Percentiles rank a stretch among this genome's conserved stretches.
Conservation (phyloP, 2,329 filamentous ascomycete species). For the Biscogniauxia marginata region DNA sequence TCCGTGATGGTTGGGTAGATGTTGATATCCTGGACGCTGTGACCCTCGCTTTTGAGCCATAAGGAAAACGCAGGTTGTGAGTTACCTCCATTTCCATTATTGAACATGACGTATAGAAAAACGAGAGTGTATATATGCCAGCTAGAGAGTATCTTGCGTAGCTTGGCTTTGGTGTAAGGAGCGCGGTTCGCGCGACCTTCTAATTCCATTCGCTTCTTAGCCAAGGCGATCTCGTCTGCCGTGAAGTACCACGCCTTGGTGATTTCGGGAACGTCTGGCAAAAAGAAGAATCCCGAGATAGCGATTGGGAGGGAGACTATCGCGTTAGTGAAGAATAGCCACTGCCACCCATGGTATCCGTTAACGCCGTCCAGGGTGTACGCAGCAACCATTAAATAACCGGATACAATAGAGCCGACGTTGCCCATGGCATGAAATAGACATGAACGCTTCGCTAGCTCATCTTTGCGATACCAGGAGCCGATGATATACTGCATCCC, state of each 20-base stretch:
- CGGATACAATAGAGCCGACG: conserved; percentile 48
- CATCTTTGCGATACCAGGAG: conserved; percentile 31
- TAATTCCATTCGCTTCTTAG: conserved; percentile 18
- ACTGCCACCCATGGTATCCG: conserved; percentile 46
- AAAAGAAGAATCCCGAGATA: conserved; percentile 48
- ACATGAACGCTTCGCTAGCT: conserved; percentile 45
- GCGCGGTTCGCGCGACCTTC: conserved; percentile 21
- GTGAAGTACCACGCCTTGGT: conserved; percentile 23
- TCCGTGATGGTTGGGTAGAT: conserved; percentile 56
- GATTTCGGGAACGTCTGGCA: conserved; percentile 24
- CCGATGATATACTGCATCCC: conserved; percentile 27
- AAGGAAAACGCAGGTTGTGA: conserved; percentile 38
- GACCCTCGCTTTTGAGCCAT: conserved; percentile 41
- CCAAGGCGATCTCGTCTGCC: conserved; percentile 19
- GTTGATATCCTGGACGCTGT: conserved; percentile 29
- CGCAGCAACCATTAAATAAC: conserved; percentile 49
- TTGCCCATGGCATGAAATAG: conserved; percentile 48
- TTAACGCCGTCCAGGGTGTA: conserved; percentile 46
- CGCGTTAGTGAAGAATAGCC: conserved; percentile 50
- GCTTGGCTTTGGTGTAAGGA: no score
- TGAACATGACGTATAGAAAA: conserved; percentile 39
- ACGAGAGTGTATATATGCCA: conserved; percentile 40
- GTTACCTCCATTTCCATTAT: conserved; percentile 34
- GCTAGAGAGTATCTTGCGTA: conserved; percentile 4
- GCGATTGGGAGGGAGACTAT: conserved; percentile 56